Base-by-base conservation (phyloP, 352 stramenopile genomes). In the Pythium coloratum region DNA sequence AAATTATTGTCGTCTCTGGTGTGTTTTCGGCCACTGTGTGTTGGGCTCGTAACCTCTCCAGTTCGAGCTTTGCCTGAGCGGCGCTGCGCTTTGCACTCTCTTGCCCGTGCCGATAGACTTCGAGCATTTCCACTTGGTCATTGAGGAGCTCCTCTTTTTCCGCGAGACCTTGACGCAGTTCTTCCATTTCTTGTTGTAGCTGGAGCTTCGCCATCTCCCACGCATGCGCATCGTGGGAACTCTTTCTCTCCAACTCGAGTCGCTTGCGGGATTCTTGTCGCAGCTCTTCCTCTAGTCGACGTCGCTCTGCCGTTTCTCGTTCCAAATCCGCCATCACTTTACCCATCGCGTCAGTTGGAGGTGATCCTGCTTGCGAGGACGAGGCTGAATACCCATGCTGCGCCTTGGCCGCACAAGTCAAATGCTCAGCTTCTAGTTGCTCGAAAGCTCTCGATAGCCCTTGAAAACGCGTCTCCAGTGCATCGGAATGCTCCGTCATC, bases 371-470 rank as follows among this genome's bases (percentile, higher is more conserved):
- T 28, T 40, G 36, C 10, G 10, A 54, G 14, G 1, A 33, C 66
- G 49, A 32, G 18, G 30, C 13, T 72, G 38, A 8, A 33, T 8
- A 33, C 6, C 57, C 16, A 55, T 24, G 9, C 20, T 7, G 28
- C 0, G 34, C 47, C 26, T 9, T 12, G 20, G 18, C 24, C 28
- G 9, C 26, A 28, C 70, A 71, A 57, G 71, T 59, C 33, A 75
- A 59, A 40, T 86, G 76, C 3, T 87, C 79, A 40, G 54, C 59
- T 64, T 88, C 81, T 13, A 88, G 70, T 26, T 87, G 71, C 40
- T 86, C 75, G 66, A 86, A 82, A 1, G 77, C 77, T 65, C 80
- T 71, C 6, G 68, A 74, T 7, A 90, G 68, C 9, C 76, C 81
- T 60, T 81, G 76, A 33, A 88, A 51, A 0, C 76, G 77, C 34